Conservation (phyloP, 495 filamentous ascomycete species). For the Neurospora intermedia region DNA sequence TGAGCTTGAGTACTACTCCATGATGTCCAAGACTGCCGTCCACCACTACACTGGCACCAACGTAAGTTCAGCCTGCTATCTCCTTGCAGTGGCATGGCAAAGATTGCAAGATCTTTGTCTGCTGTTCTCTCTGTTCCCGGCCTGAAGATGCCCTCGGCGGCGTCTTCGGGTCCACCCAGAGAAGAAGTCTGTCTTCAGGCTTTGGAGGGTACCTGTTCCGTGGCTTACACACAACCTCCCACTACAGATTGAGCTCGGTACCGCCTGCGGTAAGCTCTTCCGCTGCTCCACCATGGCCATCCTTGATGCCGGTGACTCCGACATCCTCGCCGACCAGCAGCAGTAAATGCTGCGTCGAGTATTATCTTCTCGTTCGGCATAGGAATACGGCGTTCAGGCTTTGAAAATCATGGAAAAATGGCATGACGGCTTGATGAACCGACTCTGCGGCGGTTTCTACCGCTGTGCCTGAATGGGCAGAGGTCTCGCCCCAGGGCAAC, state of each 20-base stretch:
- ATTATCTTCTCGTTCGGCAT: constrained; percentile 12
- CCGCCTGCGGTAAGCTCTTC: constrained; percentile 48
- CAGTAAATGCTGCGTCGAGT: constrained; percentile 34
- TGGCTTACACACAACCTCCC: constrained; percentile 32
- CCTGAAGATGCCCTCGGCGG: background rate
- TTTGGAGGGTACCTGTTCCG: constrained; percentile 71
- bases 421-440: constrained; percentile 14
- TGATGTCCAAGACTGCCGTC: constrained; percentile 86
- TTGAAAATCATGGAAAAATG: constrained; percentile 11
- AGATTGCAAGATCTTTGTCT: background rate
- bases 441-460: background rate
- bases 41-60: constrained; percentile 97
- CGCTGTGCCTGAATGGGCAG: constrained; percentile 2
- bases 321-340: constrained; percentile 71
- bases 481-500: constrained; percentile 4
- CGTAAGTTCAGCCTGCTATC: constrained; percentile 51
- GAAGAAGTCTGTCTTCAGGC: constrained; percentile 63
- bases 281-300: constrained; percentile 89
- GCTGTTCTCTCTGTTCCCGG: constrained; percentile 7
- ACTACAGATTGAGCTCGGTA: constrained; percentile 86
- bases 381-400: constrained; percentile 32
- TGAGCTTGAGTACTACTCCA: constrained; percentile 87
- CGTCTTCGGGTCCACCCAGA: constrained; percentile 47
- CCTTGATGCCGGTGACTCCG: constrained; percentile 94
- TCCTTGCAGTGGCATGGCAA: constrained; percentile 8